Evolutionary conservation across 75 land plant species (phyloP), one percentile per base, ranked within the genome.

Genomic region (Pseudotsuga menziesii): DNA sequence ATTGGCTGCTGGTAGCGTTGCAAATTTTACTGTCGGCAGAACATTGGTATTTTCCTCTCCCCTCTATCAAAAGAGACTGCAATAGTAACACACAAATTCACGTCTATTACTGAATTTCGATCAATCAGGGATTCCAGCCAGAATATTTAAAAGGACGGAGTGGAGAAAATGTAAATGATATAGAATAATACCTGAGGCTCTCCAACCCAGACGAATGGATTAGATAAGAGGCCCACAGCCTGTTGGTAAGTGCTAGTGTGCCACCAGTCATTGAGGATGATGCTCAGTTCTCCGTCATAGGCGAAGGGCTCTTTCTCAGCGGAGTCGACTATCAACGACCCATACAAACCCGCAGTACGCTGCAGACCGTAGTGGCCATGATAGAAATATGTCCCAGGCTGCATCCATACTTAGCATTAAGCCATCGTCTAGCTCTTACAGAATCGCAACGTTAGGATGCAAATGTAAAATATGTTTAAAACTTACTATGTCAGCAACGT

Each of bases 231-330:
- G 2, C 11, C 94, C 97, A 29, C 90, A 83, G 4, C 82, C 92
- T 94, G 88, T 4, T 83, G 75, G 39, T 76, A 80, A 35, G 75
- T 39, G 59, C 73, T 78, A 35, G 72, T 12, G 74, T 94, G 97
- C 86, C 88, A 91, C 97, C 97, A 94, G 75, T 94, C 94, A 62
- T 86, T 88, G 3, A 94, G 48, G 97, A 94, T 58, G 77, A 94
- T 78, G 88, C 83, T 92, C 22, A 80, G 77, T 44, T 94, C 91
- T 8, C 72, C 80, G 69, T 92, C 88, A 75, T 90, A 94, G 13
- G 76, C 3, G 77, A 90, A 94, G 9, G 96, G 95, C 62, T 86
- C 93, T 57, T 69, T 57, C 6, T 22, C 22, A 16, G 62, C 77
- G 12, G 81, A 76, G 3, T 87, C 77, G 5, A 94, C 95, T 7